phyloP scores from a whole-genome alignment of 345 rosid species.

The Salix purpurea region DNA sequence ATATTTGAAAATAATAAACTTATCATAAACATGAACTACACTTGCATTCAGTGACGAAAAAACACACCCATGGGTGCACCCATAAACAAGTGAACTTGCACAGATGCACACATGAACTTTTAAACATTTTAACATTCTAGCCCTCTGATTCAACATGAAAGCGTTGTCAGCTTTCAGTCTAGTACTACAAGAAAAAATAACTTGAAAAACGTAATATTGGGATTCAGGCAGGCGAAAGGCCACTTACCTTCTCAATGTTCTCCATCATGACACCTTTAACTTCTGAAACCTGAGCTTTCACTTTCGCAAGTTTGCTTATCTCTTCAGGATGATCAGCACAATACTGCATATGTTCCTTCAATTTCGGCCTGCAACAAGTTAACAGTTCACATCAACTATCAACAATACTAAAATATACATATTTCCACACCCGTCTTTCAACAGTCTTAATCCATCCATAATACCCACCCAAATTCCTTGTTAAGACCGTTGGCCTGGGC shows the following conservation, averaged over 20 bases:
- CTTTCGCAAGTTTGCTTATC: slow-evolving; percentile 90
- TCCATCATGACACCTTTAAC: slow-evolving; percentile 99
- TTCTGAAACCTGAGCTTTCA: slow-evolving; percentile 92
- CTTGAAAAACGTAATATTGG: too few relatives aligned
- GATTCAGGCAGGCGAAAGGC: neutral
- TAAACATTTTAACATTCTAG: neutral
- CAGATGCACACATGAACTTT: neutral
- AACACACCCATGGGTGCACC: neutral
- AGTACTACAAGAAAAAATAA: neutral
- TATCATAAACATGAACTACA: neutral
- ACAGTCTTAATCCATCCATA: neutral
- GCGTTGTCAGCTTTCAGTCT: neutral
- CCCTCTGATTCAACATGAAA: neutral
- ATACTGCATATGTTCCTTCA: slow-evolving; percentile 90
- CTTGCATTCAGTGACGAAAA: neutral
- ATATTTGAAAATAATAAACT: neutral
- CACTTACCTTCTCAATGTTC: slow-evolving; percentile 79
- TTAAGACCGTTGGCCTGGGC: slow-evolving; percentile 20
- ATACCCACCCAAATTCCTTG: slow-evolving; percentile 27
- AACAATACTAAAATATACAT: neutral
- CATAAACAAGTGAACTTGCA: neutral
- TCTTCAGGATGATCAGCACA: slow-evolving; percentile 93
- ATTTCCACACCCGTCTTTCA: neutral
- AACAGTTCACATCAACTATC: neutral
- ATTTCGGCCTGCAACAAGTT: slow-evolving; percentile 47